phyloP scores from a whole-genome alignment of 805 yeast genomes.

The Blastobotrys parvus region DNA sequence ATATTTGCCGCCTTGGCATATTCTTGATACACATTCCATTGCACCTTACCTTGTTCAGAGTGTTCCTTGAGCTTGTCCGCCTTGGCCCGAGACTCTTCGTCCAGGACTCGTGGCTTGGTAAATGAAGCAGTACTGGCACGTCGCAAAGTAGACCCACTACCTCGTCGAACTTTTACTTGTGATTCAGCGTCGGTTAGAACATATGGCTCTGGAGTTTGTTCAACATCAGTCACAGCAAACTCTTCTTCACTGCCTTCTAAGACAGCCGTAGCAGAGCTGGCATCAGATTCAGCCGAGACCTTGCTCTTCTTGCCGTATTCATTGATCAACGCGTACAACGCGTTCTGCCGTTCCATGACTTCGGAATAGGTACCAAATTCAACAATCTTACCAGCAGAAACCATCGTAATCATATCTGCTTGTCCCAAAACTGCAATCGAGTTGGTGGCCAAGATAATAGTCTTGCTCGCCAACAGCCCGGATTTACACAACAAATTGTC shows the following conservation, averaged over 20 bases:
- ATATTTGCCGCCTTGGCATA: constrained; percentile 87
- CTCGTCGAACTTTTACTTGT: constrained; percentile 13
- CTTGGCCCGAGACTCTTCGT: constrained; percentile 19
- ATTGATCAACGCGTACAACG: constrained; percentile 17
- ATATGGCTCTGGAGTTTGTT: not conserved
- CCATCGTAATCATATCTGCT: constrained; percentile 62
- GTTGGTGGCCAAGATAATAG: constrained; percentile 79
- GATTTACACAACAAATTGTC: constrained; percentile 67
- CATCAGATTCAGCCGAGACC: constrained; percentile 9
- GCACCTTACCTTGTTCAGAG: constrained; percentile 88
- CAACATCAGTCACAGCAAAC: not conserved
- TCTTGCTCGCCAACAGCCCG: constrained; percentile 67
- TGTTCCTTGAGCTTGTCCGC: constrained; percentile 47
- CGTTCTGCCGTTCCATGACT: constrained; percentile 20
- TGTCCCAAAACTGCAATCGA: constrained; percentile 71
- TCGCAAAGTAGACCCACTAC: constrained; percentile 32
- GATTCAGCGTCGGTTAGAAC: constrained; percentile 1
- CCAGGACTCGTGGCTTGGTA: constrained; percentile 24
- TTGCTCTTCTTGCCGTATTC: constrained; percentile 21
- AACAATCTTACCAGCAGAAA: constrained; percentile 41
- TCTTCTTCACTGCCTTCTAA: not conserved
- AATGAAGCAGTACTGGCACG: constrained; percentile 62
- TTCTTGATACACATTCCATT: constrained; percentile 72
- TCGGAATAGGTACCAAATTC: constrained; percentile 29
- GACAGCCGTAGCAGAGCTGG: constrained; percentile 11